phyloP scores from a whole-genome alignment of 352 stramenopile genomes.

The Phytophthora sojae region DNA sequence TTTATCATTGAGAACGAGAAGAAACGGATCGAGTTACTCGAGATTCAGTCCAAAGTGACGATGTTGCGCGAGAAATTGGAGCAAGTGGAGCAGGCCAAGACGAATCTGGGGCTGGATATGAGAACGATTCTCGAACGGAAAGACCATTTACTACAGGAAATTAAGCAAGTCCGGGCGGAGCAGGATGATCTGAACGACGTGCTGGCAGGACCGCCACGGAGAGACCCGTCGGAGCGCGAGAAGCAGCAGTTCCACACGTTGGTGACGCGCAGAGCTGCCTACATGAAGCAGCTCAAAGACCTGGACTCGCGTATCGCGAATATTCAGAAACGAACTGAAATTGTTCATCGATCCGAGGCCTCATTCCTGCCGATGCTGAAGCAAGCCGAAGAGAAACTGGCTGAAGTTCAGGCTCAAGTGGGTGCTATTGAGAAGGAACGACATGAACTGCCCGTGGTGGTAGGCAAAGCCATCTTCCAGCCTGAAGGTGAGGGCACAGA shows the following conservation, averaged over 20 bases:
- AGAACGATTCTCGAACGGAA: slow-evolving; percentile 60
- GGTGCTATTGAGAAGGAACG: slow-evolving; percentile 37
- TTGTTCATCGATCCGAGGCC: slow-evolving; percentile 48
- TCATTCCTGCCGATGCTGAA: slow-evolving; percentile 49
- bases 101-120: slow-evolving; percentile 49
- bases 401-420: slow-evolving; percentile 36
- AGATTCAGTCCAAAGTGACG: slow-evolving; percentile 58
- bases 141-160: slow-evolving; percentile 49
- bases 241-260: slow-evolving; percentile 70
- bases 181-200: slow-evolving; percentile 54
- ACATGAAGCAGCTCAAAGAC: slow-evolving; percentile 61
- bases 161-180: slow-evolving; percentile 56
- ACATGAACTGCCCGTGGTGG: slow-evolving; percentile 60
- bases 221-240: slow-evolving; percentile 67
- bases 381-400: slow-evolving; percentile 33
- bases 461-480: slow-evolving; percentile 67
- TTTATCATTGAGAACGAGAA: slow-evolving; percentile 64
- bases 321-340: slow-evolving; percentile 56
- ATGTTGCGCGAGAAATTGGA: slow-evolving; percentile 66
- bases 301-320: slow-evolving; percentile 51
- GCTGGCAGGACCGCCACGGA: slow-evolving; percentile 66
- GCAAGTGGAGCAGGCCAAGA: slow-evolving; percentile 50
- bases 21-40: slow-evolving; percentile 55
- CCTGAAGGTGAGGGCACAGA: slow-evolving; percentile 2
- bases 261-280: slow-evolving; percentile 47